These are phyloP conservation scores for Byssochlamys sp. DNA, from an alignment of 2,329 filamentous ascomycete genomes.

Conservation along the genomic window DNA sequence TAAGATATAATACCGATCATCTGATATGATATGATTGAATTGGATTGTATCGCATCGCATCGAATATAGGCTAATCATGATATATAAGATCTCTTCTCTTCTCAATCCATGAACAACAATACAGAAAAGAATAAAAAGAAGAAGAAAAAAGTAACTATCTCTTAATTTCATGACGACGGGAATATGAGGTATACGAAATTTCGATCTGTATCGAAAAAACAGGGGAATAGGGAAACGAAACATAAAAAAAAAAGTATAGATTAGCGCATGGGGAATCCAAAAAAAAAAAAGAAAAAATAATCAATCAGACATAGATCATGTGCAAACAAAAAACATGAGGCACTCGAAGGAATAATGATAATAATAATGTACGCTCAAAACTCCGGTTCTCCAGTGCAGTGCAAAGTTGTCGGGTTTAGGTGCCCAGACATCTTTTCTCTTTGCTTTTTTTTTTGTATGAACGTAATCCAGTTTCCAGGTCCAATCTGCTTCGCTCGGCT, in stretches of 20 bases:
- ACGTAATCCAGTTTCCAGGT: background rate
- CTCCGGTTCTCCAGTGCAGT: conserved; percentile 15
- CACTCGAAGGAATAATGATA: background rate
- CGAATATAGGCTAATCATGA: too few species aligned
- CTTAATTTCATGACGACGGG: background rate
- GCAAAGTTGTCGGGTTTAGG: background rate
- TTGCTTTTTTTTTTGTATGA: background rate
- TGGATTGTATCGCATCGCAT: too few species aligned
- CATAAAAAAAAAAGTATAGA: background rate
- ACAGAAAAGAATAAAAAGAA: background rate
- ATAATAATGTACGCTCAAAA: conserved; percentile 10
- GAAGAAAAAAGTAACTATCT: background rate
- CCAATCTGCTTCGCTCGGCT: background rate
- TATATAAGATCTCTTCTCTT: background rate
- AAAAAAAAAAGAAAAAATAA: background rate
- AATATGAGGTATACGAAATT: background rate
- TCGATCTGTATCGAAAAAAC: background rate
- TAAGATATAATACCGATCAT: too few species aligned
- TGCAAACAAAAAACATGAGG: conserved; percentile 2
- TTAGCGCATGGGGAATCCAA: background rate
- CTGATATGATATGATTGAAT: too few species aligned
- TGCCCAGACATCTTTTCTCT: background rate
- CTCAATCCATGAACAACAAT: background rate
- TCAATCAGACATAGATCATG: background rate
- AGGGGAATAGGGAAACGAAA: background rate